A percentile compares a stretch with the other conserved stretches of the same genome.
phyloP scores from a whole-genome alignment of 805 yeast genomes.

The Candida verbasci region DNA sequence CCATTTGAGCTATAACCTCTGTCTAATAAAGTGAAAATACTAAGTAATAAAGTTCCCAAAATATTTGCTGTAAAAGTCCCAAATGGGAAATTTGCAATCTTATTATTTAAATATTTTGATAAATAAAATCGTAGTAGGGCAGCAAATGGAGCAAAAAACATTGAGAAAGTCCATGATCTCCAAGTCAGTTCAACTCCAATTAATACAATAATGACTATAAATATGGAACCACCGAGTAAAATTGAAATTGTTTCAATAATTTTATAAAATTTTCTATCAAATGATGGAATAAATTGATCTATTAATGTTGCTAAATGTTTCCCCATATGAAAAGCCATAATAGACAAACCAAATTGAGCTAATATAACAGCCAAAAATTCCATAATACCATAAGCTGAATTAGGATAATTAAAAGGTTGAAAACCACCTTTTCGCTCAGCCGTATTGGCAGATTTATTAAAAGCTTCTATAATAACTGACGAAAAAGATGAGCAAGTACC shows the following conservation, averaged over 20 bases:
- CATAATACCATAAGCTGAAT: slow-evolving; percentile 75
- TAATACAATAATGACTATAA: slow-evolving; percentile 38
- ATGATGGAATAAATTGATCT: slow-evolving; percentile 18
- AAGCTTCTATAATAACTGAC: slow-evolving; percentile 53
- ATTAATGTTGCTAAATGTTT: slow-evolving; percentile 36
- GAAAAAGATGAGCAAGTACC: slow-evolving; percentile 83
- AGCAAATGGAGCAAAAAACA: slow-evolving; percentile 70
- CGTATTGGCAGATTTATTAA: slow-evolving; percentile 44
- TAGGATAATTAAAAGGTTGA: slow-evolving; percentile 40
- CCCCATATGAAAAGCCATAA: slow-evolving; percentile 59
- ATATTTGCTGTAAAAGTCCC: slow-evolving; percentile 51
- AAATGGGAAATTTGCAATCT: slow-evolving; percentile 43
- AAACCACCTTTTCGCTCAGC: slow-evolving; percentile 10
- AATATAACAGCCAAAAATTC: slow-evolving; percentile 62
- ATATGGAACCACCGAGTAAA: slow-evolving; percentile 19
- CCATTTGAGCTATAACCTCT: slow-evolving; percentile 35
- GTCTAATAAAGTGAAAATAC: slow-evolving; percentile 37
- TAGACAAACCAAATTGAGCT: slow-evolving; percentile 56
- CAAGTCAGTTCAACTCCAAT: slow-evolving; percentile 40
- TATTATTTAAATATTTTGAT: slow-evolving; percentile 46
- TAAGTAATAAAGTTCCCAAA: slow-evolving; percentile 41
- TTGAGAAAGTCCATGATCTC: slow-evolving; percentile 67
- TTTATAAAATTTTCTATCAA: slow-evolving; percentile 15
- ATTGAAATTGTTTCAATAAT: slow-evolving; percentile 16
- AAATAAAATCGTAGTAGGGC: slow-evolving; percentile 55